Conservation (phyloP, 768 basidiomycete genomes). For the Clavaria fumosa region DNA sequence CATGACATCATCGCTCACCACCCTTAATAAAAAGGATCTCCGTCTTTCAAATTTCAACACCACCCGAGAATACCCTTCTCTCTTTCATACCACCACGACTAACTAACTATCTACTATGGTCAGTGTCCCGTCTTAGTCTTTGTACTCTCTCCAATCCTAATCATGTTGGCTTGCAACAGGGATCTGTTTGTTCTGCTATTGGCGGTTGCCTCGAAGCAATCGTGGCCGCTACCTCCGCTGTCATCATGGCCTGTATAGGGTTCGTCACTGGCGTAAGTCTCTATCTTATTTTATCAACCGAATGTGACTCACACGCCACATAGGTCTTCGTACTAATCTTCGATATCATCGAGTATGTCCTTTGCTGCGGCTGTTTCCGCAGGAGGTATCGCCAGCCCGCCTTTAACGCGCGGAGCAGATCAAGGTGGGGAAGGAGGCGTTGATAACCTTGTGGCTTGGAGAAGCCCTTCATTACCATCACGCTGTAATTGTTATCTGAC, state of each 20-base stretch:
- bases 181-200: slow-evolving; percentile 29
- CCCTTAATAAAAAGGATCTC: slow-evolving; percentile 1
- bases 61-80: not conserved
- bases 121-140: not conserved
- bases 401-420: too few relatives aligned
- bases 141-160: not conserved
- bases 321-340: slow-evolving; percentile 53
- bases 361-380: slow-evolving; percentile 37
- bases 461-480: too few relatives aligned
- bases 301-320: not conserved
- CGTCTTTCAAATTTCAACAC: not conserved
- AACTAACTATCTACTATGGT: slow-evolving; percentile 1
- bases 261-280: slow-evolving; percentile 22
- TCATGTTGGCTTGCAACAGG: slow-evolving; percentile 15
- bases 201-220: slow-evolving; percentile 25
- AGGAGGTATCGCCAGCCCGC: too few relatives aligned
- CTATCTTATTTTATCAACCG: not conserved
- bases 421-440: too few relatives aligned
- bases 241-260: slow-evolving; percentile 26
- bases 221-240: slow-evolving; percentile 24
- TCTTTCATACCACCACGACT: not conserved
- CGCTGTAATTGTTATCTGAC: too few relatives aligned
- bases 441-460: too few relatives aligned
- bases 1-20: slow-evolving; percentile 2
- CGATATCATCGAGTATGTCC: slow-evolving; percentile 38